These are phyloP conservation scores for Begonia peltatifolia DNA, from an alignment of 306 rosid species.

Conservation along the genomic window DNA sequence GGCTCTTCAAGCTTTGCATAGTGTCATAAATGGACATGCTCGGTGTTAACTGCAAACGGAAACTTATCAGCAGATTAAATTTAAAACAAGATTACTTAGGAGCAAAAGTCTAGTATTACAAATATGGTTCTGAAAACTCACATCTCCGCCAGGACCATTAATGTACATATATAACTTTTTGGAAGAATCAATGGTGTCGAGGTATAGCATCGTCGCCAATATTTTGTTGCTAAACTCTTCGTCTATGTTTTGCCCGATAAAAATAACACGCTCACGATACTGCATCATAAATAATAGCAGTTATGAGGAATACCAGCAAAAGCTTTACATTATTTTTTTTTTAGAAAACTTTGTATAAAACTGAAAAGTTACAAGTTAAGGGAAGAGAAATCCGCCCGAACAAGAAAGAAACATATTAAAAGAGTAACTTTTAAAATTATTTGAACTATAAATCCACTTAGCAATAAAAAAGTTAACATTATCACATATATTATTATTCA, in stretches of 20 bases:
- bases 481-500: no score
- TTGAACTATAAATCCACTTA: no score
- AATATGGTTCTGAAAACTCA: conserved; percentile 27
- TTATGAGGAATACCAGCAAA: background rate
- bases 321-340: no score
- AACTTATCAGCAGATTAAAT: conserved; percentile 12
- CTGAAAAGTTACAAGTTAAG: no score
- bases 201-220: conserved; percentile 87
- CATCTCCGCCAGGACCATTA: conserved; percentile 97
- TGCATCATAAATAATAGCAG: conserved; percentile 22
- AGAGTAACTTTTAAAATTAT: no score
- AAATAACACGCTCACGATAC: conserved; percentile 88
- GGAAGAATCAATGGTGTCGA: conserved; percentile 56
- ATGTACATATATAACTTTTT: conserved; percentile 63
- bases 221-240: conserved; percentile 90
- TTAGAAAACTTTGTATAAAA: no score
- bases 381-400: no score
- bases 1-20: conserved; percentile 77
- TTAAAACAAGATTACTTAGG: background rate
- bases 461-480: no score
- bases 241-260: conserved; percentile 66
- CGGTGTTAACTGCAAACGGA: conserved; percentile 75
- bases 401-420: no score
- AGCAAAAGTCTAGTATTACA: background rate
- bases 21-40: conserved; percentile 82